A percentile compares a stretch with the other conserved stretches of the same genome.
phyloP scores from a whole-genome alignment of 495 filamentous ascomycete species.

The Cenococcum geophilum region DNA sequence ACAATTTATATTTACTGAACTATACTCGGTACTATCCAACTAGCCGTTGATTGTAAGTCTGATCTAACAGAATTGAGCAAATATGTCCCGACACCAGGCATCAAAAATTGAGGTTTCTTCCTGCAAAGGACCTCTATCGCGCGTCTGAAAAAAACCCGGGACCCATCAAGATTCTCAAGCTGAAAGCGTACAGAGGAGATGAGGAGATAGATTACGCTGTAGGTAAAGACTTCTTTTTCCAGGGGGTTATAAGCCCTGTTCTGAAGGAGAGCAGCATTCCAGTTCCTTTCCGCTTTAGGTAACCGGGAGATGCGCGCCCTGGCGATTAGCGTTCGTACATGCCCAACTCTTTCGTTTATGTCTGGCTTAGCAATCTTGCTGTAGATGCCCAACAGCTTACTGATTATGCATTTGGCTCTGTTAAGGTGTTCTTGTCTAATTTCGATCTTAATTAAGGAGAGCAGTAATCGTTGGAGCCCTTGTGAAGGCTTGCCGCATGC shows the following conservation, averaged over 20 bases:
- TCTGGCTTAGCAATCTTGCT: background rate
- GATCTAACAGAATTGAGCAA: too few relatives aligned
- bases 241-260: background rate
- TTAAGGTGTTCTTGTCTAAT: background rate
- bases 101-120: background rate
- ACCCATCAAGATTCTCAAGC: background rate
- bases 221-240: background rate
- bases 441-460: background rate
- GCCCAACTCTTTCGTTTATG: background rate
- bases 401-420: background rate
- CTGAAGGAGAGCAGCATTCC: background rate
- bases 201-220: background rate
- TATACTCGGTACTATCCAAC: too few relatives aligned
- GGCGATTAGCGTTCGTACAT: conserved; percentile 1
- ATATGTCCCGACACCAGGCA: background rate
- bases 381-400: background rate
- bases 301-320: background rate
- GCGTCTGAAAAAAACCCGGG: background rate
- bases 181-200: background rate
- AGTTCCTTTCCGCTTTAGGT: background rate
- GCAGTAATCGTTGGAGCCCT: too few relatives aligned
- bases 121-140: background rate
- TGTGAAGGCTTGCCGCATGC: too few relatives aligned
- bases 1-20: too few relatives aligned
- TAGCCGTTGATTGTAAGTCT: too few relatives aligned